phyloP scores from a whole-genome alignment of 1,139 yeast genomes.

The Taphrina flavorubra region DNA sequence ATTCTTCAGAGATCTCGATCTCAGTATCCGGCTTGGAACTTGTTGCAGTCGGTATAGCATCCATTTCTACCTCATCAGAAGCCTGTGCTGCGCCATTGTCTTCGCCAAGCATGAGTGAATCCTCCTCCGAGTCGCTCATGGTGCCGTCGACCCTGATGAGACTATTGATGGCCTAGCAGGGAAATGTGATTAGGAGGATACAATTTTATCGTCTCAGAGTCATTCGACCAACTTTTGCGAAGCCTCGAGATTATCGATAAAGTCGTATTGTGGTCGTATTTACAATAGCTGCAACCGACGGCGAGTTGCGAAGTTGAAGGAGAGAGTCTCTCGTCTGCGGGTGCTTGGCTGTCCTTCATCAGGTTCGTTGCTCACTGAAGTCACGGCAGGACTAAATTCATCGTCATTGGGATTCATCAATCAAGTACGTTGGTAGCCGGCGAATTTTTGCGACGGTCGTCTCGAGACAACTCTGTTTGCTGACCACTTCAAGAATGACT shows the following conservation, averaged over 20 bases:
- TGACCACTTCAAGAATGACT: slow-evolving; percentile 41
- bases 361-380: background rate
- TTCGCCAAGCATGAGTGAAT: background rate
- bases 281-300: background rate
- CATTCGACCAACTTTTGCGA: slow-evolving; percentile 3
- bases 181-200: too few relatives aligned
- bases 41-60: background rate
- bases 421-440: background rate
- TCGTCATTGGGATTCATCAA: background rate
- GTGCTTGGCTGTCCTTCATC: background rate
- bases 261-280: slow-evolving; percentile 13
- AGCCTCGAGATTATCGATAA: slow-evolving; percentile 14
- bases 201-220: background rate
- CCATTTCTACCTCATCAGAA: slow-evolving; percentile 15
- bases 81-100: background rate
- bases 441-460: background rate
- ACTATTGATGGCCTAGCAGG: too few relatives aligned
- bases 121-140: slow-evolving; percentile 25
- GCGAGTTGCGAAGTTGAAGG: background rate
- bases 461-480: background rate
- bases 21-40: background rate
- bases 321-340: slow-evolving; percentile 1
- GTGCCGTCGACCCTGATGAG: background rate
- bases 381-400: background rate
- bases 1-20: slow-evolving; percentile 7